phyloP scores from a whole-genome alignment of 768 basidiomycete species.

The Mycena olivaceomarginata region DNA sequence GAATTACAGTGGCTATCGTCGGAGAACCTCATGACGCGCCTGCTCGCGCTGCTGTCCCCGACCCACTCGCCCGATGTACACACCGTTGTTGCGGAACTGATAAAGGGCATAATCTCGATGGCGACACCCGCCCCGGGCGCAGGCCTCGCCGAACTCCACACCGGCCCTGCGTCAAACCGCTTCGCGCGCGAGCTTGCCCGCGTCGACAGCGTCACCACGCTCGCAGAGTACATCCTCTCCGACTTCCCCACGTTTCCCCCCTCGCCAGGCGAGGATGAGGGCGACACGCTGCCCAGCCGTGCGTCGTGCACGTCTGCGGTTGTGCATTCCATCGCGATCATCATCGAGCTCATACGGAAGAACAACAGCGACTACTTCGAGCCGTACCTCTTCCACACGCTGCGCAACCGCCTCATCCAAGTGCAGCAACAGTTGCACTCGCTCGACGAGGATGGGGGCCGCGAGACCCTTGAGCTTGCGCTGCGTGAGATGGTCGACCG shows the following conservation, averaged over 20 bases:
- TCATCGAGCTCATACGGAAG: constrained; percentile 96
- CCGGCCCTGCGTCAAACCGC: constrained; percentile 86
- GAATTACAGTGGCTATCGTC: constrained; percentile 88
- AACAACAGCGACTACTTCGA: constrained; percentile 99
- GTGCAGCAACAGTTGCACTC: constrained; percentile 83
- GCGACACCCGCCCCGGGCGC: constrained; percentile 91
- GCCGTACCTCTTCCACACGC: constrained; percentile 95
- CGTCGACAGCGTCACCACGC: constrained; percentile 78
- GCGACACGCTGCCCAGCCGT: constrained; percentile 59
- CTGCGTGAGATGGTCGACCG: constrained; percentile 90
- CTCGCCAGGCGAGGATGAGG: constrained; percentile 48
- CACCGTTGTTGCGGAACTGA: constrained; percentile 90
- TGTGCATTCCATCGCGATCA: constrained; percentile 88
- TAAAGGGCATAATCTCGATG: constrained; percentile 96
- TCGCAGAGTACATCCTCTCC: constrained; percentile 86
- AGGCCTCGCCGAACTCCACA: constrained; percentile 82
- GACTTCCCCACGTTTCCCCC: constrained; percentile 64
- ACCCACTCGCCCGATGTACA: constrained; percentile 85
- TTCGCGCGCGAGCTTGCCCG: constrained; percentile 93
- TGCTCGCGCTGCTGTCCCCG: constrained; percentile 91
- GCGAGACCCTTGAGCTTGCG: constrained; percentile 81
- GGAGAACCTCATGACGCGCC: constrained; percentile 86
- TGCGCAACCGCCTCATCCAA: constrained; percentile 92
- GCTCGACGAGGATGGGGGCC: constrained; percentile 66
- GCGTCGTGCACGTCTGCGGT: constrained; percentile 86